Evolutionary conservation across 1,284 basidiomycete species (phyloP).

Genomic region (Afroboletus lepidellus): DNA sequence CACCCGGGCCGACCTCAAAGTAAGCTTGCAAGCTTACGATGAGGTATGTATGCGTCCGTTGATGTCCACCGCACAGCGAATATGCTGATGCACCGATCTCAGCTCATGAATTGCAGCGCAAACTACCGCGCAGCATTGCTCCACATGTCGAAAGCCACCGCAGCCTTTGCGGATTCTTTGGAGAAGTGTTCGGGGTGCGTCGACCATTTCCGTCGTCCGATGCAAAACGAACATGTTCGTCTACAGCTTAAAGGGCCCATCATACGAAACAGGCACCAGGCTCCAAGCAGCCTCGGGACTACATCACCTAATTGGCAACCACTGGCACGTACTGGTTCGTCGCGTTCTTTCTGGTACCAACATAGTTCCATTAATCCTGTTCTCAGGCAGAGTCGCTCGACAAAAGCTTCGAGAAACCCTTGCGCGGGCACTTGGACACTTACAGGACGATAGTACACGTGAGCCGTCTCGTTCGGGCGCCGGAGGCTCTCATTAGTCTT

Average conservation of each 20-base stretch:
- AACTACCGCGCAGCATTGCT: slow-evolving; percentile 83
- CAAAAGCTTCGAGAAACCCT: slow-evolving; percentile 87
- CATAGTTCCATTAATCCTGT: slow-evolving; percentile 4
- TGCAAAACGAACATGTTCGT: slow-evolving; percentile 3
- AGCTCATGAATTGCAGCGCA: slow-evolving; percentile 80
- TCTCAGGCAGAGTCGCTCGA: slow-evolving; percentile 79
- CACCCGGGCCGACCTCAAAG: slow-evolving; percentile 76
- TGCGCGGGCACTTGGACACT: slow-evolving; percentile 80
- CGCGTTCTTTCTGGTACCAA: slow-evolving; percentile 1
- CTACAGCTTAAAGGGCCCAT: slow-evolving; percentile 70
- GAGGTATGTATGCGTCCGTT: slow-evolving; percentile 48
- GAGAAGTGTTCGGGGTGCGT: slow-evolving; percentile 78
- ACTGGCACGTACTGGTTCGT: slow-evolving; percentile 85
- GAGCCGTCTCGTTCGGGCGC: slow-evolving; percentile 28
- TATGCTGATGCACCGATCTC: slow-evolving; percentile 22
- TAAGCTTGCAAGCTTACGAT: slow-evolving; percentile 77
- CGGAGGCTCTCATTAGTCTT: slow-evolving; percentile 9
- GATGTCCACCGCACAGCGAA: neutral
- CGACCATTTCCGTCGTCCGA: neutral
- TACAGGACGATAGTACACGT: slow-evolving; percentile 77
- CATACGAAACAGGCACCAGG: slow-evolving; percentile 74
- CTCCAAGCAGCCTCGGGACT: slow-evolving; percentile 85
- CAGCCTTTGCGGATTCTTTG: slow-evolving; percentile 85
- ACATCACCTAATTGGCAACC: slow-evolving; percentile 90
- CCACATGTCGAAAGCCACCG: slow-evolving; percentile 82